phyloP scores from a whole-genome alignment of 192 early-diverging fungal species.

The Backusella mclennaniae region DNA sequence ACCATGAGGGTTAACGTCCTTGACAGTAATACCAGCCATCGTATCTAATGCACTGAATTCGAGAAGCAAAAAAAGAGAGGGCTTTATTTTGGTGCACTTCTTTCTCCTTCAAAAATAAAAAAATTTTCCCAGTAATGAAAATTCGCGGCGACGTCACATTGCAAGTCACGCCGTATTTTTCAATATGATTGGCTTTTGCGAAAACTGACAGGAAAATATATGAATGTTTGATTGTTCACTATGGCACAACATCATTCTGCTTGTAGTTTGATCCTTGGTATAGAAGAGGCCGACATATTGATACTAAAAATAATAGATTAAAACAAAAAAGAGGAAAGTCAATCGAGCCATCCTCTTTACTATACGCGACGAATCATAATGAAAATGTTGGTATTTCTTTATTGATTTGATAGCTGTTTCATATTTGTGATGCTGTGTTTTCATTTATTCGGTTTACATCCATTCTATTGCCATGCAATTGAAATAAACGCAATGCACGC shows the following conservation, averaged over 20 bases:
- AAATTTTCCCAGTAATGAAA: neutral
- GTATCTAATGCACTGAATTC: constrained; percentile 22
- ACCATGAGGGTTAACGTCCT: constrained; percentile 78
- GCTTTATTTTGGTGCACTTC: constrained; percentile 7
- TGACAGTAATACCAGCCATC: constrained; percentile 53
- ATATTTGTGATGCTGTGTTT: too few relatives aligned
- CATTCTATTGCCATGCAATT: neutral
- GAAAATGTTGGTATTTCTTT: too few relatives aligned
- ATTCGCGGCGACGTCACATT: neutral
- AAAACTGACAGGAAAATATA: neutral
- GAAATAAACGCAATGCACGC: neutral
- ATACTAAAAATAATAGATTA: too few relatives aligned
- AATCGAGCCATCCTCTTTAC: too few relatives aligned
- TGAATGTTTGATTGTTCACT: neutral
- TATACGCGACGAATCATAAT: too few relatives aligned
- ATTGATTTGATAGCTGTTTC: neutral
- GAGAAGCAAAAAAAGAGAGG: constrained; percentile 23
- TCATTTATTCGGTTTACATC: neutral
- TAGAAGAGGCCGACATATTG: too few relatives aligned
- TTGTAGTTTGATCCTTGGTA: too few relatives aligned
- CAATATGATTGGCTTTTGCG: neutral
- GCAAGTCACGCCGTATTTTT: neutral
- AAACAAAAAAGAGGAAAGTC: too few relatives aligned
- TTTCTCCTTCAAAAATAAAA: constrained; percentile 11
- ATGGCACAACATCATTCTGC: too few relatives aligned